phyloP scores from a whole-genome alignment of 1,284 basidiomycete species.

The Inonotus hispidus region DNA sequence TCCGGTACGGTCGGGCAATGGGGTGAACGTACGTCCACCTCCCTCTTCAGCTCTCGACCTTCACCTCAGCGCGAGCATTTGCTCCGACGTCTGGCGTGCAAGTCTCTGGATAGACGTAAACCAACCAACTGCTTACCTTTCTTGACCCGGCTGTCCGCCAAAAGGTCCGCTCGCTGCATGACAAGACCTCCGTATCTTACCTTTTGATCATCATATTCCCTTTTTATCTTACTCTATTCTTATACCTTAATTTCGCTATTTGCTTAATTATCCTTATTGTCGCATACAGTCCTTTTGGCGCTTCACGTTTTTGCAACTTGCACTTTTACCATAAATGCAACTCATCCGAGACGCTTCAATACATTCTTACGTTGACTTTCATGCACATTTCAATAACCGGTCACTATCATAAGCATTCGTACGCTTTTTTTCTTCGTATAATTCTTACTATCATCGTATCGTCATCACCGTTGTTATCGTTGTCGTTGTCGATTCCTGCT shows the following conservation, averaged over 20 bases:
- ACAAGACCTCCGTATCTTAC: background rate
- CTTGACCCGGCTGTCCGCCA: background rate
- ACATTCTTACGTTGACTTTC: background rate
- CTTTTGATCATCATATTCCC: background rate
- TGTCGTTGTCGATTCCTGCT: too few relatives aligned
- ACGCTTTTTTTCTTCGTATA: background rate
- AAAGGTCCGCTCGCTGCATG: background rate
- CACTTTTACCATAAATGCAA: too few relatives aligned
- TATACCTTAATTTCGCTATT: background rate
- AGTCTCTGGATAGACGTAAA: background rate
- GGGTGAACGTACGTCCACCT: background rate
- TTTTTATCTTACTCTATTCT: background rate
- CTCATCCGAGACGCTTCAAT: too few relatives aligned
- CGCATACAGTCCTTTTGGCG: background rate
- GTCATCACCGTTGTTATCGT: background rate
- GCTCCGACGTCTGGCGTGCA: background rate
- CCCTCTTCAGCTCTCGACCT: background rate
- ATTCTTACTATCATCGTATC: too few relatives aligned
- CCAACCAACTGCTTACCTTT: background rate
- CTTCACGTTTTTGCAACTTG: too few relatives aligned
- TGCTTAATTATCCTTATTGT: background rate
- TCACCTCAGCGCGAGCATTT: background rate
- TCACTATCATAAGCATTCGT: background rate
- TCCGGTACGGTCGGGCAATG: background rate
- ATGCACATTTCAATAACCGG: background rate